Conservation (phyloP, 169 alveolate genomes). For the Perkinsus marinus region DNA sequence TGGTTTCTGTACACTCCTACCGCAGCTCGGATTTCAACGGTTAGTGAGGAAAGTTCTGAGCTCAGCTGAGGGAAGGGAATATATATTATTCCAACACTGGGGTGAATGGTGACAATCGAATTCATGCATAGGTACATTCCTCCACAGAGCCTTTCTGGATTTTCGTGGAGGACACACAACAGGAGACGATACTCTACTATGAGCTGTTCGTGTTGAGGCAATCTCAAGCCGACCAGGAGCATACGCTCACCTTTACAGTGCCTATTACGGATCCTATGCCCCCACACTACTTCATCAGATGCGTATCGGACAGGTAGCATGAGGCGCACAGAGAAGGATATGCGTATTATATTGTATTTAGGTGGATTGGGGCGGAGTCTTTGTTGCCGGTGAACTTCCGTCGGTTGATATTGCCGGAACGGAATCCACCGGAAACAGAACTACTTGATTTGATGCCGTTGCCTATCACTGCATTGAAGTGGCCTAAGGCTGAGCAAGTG, state of each 20-base stretch:
- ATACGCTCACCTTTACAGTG: conserved; percentile 76
- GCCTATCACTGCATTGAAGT: conserved; percentile 68
- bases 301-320: conserved; percentile 81
- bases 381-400: conserved; percentile 66
- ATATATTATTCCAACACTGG: too few relatives aligned
- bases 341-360: background rate
- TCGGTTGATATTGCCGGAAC: conserved; percentile 80
- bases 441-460: conserved; percentile 84
- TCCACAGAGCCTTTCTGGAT: conserved; percentile 86
- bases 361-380: conserved; percentile 74
- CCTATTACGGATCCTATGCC: conserved; percentile 91
- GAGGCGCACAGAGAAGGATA: background rate
- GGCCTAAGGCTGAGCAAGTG: conserved; percentile 59
- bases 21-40: too few relatives aligned
- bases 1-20: too few relatives aligned
- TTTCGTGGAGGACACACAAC: conserved; percentile 88
- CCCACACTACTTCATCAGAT: conserved; percentile 85
- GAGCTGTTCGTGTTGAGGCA: conserved; percentile 47
- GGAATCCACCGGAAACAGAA: conserved; percentile 78
- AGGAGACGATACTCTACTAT: conserved; percentile 84
- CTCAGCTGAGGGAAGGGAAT: too few relatives aligned
- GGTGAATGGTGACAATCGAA: background rate
- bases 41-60: too few relatives aligned
- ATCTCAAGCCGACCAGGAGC: conserved; percentile 52
- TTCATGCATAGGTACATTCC: conserved; percentile 62